These are phyloP conservation scores for Solanum sejunctum DNA, from an alignment of 257 asterid genomes.

Conservation along the genomic window DNA sequence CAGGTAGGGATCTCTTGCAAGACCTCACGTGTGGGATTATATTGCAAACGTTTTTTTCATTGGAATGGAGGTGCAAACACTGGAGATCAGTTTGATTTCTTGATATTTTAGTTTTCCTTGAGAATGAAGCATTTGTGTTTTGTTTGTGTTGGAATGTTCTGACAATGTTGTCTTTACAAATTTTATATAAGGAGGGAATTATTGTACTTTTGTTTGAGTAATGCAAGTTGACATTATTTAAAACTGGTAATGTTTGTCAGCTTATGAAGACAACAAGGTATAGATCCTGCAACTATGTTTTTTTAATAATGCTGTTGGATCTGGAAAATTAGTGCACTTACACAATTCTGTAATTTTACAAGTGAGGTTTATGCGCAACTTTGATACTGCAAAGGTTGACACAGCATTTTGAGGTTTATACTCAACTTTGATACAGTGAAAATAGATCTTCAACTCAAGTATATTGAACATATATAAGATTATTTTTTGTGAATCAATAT, in stretches of 20 bases:
- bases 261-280: background rate
- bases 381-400: background rate
- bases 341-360: background rate
- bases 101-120: background rate
- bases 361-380: rapidly evolving
- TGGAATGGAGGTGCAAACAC: background rate
- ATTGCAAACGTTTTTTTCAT: background rate
- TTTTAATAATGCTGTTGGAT: background rate
- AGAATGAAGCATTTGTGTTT: background rate
- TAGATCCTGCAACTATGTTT: background rate
- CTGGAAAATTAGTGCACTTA: background rate
- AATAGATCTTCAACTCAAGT: rapidly evolving
- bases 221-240: background rate
- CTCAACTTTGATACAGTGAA: rapidly evolving
- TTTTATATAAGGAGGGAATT: background rate
- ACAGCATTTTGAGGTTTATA: background rate
- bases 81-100: background rate
- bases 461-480: no score
- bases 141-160: background rate
- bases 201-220: background rate
- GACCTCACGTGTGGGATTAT: background rate
- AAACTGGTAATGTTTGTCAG: background rate
- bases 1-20: background rate
- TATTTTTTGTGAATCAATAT: background rate
- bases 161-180: background rate